Percentiles rank a stretch among this genome's conserved stretches.
These are phyloP conservation scores for Melanopsichium pennsylvanicum DNA, from an alignment of 1,284 basidiomycete genomes.

Conservation along the genomic window DNA sequence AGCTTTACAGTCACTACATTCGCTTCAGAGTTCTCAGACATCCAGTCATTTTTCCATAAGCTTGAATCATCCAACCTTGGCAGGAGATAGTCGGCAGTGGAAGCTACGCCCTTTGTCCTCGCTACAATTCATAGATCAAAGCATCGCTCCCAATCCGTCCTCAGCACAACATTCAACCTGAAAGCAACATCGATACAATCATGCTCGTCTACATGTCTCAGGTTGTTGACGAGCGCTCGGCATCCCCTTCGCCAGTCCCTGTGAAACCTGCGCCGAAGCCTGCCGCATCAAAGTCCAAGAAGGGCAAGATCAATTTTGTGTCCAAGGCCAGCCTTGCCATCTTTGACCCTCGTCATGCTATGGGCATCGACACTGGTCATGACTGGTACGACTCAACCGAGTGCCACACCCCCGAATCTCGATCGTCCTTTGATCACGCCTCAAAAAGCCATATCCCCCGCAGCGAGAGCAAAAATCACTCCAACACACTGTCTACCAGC, in stretches of 20 bases:
- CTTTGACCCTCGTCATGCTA: constrained; percentile 59
- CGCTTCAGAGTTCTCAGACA: no score
- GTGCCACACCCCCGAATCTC: background rate
- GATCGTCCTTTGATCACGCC: constrained; percentile 30
- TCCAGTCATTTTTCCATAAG: no score
- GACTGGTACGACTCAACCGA: constrained; percentile 36
- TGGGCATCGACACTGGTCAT: constrained; percentile 55
- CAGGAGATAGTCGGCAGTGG: no score
- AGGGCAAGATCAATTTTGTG: constrained; percentile 59
- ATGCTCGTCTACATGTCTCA: constrained; percentile 41
- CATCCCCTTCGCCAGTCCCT: constrained; percentile 6
- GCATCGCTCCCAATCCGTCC: no score
- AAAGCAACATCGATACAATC: background rate
- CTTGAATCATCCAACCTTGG: no score
- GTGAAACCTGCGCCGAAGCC: constrained; percentile 6
- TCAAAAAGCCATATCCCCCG: background rate
- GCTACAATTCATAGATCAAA: no score
- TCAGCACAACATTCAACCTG: background rate
- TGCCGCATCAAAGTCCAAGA: constrained; percentile 26
- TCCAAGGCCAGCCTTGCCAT: constrained; percentile 60
- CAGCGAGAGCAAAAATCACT: constrained; percentile 9
- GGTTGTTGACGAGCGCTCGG: constrained; percentile 27
- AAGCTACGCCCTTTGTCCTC: no score
- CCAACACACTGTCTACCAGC: constrained; percentile 27
- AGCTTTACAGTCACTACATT: no score